Evolutionary conservation across 371 early-diverging fungal species (phyloP).

Genomic region (Nosema muscidifuracis): DNA sequence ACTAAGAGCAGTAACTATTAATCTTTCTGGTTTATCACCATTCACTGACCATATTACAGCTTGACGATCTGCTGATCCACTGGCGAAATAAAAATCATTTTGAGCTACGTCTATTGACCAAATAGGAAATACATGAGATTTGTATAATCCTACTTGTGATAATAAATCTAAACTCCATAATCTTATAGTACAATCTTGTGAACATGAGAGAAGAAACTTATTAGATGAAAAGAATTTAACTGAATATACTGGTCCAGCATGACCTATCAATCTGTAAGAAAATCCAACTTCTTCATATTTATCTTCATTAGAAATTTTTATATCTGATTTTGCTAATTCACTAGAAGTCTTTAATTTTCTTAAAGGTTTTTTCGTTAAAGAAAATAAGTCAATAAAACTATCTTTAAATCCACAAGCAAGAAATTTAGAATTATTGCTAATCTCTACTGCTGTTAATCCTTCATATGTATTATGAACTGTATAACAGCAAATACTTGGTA

Average conservation of each 20-base stretch:
- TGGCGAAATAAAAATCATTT: slow-evolving; percentile 86
- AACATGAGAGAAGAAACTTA: slow-evolving; percentile 77
- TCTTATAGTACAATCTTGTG: slow-evolving; percentile 86
- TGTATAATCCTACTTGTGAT: slow-evolving; percentile 79
- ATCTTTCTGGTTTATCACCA: slow-evolving; percentile 81
- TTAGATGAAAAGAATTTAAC: slow-evolving; percentile 78
- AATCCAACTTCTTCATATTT: slow-evolving; percentile 59
- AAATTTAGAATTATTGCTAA: slow-evolving; percentile 54
- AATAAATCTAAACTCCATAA: slow-evolving; percentile 85
- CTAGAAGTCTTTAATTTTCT: slow-evolving; percentile 56
- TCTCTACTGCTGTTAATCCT: slow-evolving; percentile 58
- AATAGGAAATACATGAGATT: slow-evolving; percentile 91
- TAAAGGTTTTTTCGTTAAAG: slow-evolving; percentile 58
- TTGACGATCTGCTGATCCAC: slow-evolving; percentile 86
- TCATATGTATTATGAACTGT: slow-evolving; percentile 90
- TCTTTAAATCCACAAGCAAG: slow-evolving; percentile 63
- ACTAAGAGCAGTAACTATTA: slow-evolving; percentile 89
- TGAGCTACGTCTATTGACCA: slow-evolving; percentile 86
- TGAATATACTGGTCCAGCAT: slow-evolving; percentile 87
- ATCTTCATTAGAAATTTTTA: slow-evolving; percentile 56
- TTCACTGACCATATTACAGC: slow-evolving; percentile 90
- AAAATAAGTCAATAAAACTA: slow-evolving; percentile 61
- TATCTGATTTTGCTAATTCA: slow-evolving; percentile 54
- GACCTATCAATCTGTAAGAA: slow-evolving; percentile 72
- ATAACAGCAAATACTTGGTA: slow-evolving; percentile 86